Percentiles rank a stretch among this genome's conserved stretches.
phyloP scores from a whole-genome alignment of 306 rosid species.

The Dryas octopetala region DNA sequence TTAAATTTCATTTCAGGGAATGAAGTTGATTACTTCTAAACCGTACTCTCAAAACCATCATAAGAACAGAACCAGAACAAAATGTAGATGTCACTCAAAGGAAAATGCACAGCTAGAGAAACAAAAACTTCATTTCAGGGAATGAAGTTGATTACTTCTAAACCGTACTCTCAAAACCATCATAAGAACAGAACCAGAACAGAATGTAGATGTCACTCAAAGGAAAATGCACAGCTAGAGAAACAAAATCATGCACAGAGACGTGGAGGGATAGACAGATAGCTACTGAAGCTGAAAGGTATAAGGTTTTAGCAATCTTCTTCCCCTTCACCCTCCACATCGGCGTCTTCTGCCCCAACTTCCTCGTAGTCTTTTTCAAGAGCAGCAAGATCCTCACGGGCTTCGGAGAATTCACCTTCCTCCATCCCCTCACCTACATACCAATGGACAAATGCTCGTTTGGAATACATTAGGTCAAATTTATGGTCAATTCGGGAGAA shows the following conservation, averaged over 20 bases:
- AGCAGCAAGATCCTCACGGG: slow-evolving; percentile 80
- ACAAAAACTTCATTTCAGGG: not conserved
- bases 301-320: slow-evolving; percentile 38
- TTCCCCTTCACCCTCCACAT: slow-evolving; percentile 44
- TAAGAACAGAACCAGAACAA: not conserved
- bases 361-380: slow-evolving; percentile 77
- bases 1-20: too few relatives aligned
- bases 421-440: slow-evolving; percentile 88
- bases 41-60: not conserved
- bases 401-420: slow-evolving; percentile 85
- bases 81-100: not conserved
- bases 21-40: not conserved
- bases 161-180: not conserved
- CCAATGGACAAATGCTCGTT: slow-evolving; percentile 83
- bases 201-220: not conserved
- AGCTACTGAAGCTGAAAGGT: not conserved
- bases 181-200: not conserved
- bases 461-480: slow-evolving; percentile 67
- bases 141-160: not conserved
- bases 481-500: slow-evolving; percentile 70
- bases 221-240: not conserved
- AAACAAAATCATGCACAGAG: not conserved
- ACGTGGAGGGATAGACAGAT: not conserved
- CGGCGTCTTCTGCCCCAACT: slow-evolving; percentile 63
- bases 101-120: not conserved